phyloP scores from a whole-genome alignment of 306 rosid species.

The Acacia crassicarpa region DNA sequence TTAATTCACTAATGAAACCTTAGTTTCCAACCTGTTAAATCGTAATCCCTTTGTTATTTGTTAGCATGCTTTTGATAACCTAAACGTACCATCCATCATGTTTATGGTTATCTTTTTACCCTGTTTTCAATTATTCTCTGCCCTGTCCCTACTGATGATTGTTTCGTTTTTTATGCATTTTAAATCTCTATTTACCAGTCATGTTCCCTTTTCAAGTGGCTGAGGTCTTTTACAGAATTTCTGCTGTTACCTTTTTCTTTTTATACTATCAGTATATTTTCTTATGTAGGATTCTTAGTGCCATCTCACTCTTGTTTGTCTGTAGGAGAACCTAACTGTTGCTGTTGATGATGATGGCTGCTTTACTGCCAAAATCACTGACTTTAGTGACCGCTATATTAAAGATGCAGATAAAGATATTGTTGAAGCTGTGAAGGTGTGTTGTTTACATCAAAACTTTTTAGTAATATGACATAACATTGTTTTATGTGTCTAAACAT shows the following conservation, averaged over 20 bases:
- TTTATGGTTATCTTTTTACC: not conserved
- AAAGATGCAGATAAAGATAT: conserved; percentile 90
- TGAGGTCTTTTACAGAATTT: not conserved
- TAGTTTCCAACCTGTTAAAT: not conserved
- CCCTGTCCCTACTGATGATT: not conserved
- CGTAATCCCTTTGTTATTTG: not conserved
- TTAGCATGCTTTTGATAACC: not conserved
- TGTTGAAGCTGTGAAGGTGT: conserved; percentile 83
- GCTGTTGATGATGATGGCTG: conserved; percentile 99
- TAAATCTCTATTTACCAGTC: not conserved
- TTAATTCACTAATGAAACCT: not conserved
- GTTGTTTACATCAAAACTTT: not conserved
- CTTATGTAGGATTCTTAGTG: not conserved
- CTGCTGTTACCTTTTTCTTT: not conserved
- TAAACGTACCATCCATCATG: not conserved
- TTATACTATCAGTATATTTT: not conserved
- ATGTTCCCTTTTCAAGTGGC: not conserved
- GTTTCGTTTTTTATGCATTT: conserved; percentile 11
- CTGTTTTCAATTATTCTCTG: not conserved
- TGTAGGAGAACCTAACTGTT: conserved; percentile 79
- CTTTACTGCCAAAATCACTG: conserved; percentile 70
- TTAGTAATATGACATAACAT: not conserved
- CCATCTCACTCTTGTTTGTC: conserved; percentile 6
- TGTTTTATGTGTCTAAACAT: not conserved
- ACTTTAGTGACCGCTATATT: conserved; percentile 77